Evolutionary conservation across 2,329 filamentous ascomycete species (phyloP).

Genomic region (Trichocomaceae sp.): DNA sequence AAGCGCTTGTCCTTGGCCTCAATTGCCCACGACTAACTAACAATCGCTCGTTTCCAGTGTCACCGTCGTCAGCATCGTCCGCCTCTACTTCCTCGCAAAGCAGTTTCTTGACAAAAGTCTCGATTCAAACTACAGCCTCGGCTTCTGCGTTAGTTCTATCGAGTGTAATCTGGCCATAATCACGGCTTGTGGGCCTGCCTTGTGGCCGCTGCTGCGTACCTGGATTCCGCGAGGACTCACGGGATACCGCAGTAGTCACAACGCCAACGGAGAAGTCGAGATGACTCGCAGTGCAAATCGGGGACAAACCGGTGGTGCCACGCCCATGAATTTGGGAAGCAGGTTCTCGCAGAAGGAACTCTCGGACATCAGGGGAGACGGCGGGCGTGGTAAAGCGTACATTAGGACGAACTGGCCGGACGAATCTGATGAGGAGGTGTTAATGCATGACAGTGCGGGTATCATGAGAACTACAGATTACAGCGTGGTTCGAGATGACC

Average conservation of each 20-base stretch:
- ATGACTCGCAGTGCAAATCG: background rate
- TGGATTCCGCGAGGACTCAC: background rate
- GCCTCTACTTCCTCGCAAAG: background rate
- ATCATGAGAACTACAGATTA: background rate
- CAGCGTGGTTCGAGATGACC: background rate
- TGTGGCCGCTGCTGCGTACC: background rate
- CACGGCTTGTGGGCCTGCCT: background rate
- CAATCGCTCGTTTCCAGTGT: background rate
- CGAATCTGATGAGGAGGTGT: background rate
- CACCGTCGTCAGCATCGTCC: constrained; percentile 2
- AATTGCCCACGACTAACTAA: background rate
- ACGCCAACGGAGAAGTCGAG: background rate
- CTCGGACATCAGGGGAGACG: background rate
- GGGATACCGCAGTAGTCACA: background rate
- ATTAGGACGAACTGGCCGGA: background rate
- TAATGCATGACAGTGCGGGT: background rate
- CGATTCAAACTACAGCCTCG: background rate
- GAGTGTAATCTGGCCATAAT: constrained; percentile 3
- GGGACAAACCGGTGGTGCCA: background rate
- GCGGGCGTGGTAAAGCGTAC: background rate
- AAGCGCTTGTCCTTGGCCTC: background rate
- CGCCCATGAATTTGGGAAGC: background rate
- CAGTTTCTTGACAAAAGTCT: background rate
- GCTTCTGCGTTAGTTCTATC: constrained; percentile 3
- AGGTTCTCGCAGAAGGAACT: background rate